Evolutionary conservation across 805 yeast species (phyloP).

Genomic region (Pichia ethanolica): DNA sequence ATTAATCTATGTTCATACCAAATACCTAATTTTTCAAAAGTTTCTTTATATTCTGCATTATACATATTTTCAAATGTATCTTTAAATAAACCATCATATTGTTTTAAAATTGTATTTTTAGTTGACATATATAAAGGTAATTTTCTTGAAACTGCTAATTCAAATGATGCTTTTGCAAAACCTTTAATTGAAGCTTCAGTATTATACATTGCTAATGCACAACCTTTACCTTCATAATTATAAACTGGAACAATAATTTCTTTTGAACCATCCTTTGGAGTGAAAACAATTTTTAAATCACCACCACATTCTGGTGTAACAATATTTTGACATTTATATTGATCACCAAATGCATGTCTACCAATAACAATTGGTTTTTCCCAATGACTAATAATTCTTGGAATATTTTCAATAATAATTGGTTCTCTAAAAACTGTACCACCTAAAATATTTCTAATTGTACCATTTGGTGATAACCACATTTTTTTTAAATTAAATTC

Average conservation of each 20-base stretch:
- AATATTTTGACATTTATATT: constrained; percentile 87
- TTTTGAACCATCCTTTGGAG: constrained; percentile 58
- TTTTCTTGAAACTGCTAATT: constrained; percentile 71
- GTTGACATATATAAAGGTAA: constrained; percentile 82
- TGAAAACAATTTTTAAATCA: constrained; percentile 65
- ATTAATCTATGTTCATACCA: constrained; percentile 96
- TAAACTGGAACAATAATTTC: constrained; percentile 53
- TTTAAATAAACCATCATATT: constrained; percentile 92
- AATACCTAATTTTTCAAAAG: constrained; percentile 74
- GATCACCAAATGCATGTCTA: constrained; percentile 96
- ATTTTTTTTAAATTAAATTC: constrained; percentile 87
- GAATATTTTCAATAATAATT: constrained; percentile 79
- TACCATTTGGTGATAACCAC: constrained; percentile 98
- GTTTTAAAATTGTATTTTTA: constrained; percentile 89
- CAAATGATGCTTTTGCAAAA: constrained; percentile 90
- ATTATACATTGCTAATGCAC: constrained; percentile 91
- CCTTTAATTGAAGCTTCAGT: constrained; percentile 86
- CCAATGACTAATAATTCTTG: constrained; percentile 88
- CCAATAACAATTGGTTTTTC: constrained; percentile 94
- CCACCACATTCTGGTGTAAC: constrained; percentile 75
- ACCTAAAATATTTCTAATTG: constrained; percentile 89
- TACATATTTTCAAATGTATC: constrained; percentile 83
- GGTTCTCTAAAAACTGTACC: constrained; percentile 98
- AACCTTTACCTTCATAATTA: constrained; percentile 66
- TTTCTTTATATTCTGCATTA: constrained; percentile 55